Evolutionary conservation across 1,139 yeast genomes (phyloP), one percentile per base, ranked within the genome.

Genomic region (Schwanniomyces etchellsii): DNA sequence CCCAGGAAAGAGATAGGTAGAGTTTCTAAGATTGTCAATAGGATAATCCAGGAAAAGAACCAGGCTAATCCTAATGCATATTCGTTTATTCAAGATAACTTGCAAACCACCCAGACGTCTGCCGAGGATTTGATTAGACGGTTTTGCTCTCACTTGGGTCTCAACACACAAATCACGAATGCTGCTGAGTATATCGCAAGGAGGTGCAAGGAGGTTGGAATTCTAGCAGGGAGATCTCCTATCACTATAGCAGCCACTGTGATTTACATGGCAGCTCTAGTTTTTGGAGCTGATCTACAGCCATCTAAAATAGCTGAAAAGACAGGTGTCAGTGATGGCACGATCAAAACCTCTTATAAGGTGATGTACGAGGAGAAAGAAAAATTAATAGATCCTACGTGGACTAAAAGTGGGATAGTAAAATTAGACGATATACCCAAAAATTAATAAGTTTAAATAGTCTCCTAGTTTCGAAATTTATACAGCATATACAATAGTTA

Each of bases 231-330:
- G 47, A 76, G 96, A 45, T 86, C 96, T 1, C 98, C 98, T 20
- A 89, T 91, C 30, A 91, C 98, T 23, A 86, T 91, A 48, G 97
- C 98, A 0, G 97, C 97, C 5, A 94, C 97, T 0, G 95, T 94
- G 3, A 91, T 91, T 31, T 91, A 89, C 59, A 81, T 91, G 84
- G 88, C 96, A 4, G 83, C 93, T 4, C 64, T 84, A 11, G 64
- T 91, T 15, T 89, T 89, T 56, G 85, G 85, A 23, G 79, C 72
- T 4, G 81, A 77, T 30, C 50, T 67, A 32, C 65, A 84, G 5
- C 93, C 96, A 2, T 64, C 83, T 2, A 82, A 77, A 50, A 89
- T 91, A 35, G 85, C 95, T 5, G 96, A 88, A 45, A 85, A 84
- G 46, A 78, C 96, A n/a, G 98, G 96, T 42, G 98, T 91, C 14